A percentile compares a stretch with the other conserved stretches of the same genome.
Evolutionary conservation across 345 rosid genomes (phyloP).

Genomic region (Litchi chinensis): DNA sequence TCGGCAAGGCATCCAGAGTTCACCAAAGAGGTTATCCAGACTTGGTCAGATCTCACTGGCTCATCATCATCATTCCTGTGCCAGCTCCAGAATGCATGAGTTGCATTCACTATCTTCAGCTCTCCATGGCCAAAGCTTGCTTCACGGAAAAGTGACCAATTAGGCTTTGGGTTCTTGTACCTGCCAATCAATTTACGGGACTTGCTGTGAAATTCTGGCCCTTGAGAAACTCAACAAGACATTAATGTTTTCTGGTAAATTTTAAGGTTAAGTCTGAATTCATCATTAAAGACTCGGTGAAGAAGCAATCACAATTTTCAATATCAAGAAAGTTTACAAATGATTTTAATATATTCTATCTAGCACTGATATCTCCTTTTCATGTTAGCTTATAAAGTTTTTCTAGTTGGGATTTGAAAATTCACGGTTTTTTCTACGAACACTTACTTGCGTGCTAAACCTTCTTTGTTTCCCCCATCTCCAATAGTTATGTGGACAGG

Average conservation of each 20-base stretch:
- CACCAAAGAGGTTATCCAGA: conserved; percentile 76
- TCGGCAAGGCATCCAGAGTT: conserved; percentile 59
- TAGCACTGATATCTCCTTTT: background rate
- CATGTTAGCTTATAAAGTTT: background rate
- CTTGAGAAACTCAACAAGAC: background rate
- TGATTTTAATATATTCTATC: no score
- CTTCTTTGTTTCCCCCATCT: conserved; percentile 96
- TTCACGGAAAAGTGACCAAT: conserved; percentile 95
- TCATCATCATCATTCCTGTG: conserved; percentile 97
- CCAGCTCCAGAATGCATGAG: conserved; percentile 94
- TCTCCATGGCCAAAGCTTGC: conserved; percentile 98
- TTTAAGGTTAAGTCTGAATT: background rate
- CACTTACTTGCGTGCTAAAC: conserved; percentile 74
- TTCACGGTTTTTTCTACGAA: background rate
- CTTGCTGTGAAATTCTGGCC: background rate
- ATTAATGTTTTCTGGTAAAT: background rate
- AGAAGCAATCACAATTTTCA: background rate
- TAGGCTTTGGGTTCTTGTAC: conserved; percentile 67
- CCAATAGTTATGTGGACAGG: conserved; percentile 85
- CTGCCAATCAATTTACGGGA: conserved; percentile 34
- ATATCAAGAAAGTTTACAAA: background rate
- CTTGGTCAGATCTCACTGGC: conserved; percentile 76
- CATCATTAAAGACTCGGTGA: background rate
- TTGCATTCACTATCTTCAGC: conserved; percentile 70
- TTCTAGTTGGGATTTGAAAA: background rate